These are phyloP conservation scores for Fusarium sp. DNA, from an alignment of 2,329 filamentous ascomycete species.

Conservation along the genomic window DNA sequence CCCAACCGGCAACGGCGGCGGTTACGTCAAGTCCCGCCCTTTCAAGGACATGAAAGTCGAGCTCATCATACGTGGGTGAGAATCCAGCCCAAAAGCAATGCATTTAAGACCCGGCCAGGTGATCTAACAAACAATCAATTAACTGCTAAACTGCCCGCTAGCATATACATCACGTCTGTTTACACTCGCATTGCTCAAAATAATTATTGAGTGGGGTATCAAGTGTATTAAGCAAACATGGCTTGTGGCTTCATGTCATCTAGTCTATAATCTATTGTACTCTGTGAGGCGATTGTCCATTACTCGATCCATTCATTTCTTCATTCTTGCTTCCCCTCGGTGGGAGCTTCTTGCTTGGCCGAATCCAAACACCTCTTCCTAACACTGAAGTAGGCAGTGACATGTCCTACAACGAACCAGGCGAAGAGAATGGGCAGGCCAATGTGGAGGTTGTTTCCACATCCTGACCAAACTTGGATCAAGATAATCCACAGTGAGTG, in stretches of 20 bases:
- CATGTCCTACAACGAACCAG: constrained; percentile 55
- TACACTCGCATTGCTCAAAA: too few species aligned
- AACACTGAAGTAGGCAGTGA: constrained; percentile 45
- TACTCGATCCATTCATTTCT: neutral
- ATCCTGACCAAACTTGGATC: constrained; percentile 61
- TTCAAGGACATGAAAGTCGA: too few species aligned
- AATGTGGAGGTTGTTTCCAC: constrained; percentile 56
- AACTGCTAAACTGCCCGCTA: too few species aligned
- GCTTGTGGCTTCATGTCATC: neutral
- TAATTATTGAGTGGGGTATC: too few species aligned
- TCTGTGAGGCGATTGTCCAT: neutral
- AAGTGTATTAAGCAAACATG: too few species aligned
- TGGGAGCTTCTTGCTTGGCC: neutral
- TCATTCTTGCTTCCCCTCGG: constrained; percentile 28
- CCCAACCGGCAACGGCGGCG: too few species aligned
- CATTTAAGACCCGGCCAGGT: too few species aligned
- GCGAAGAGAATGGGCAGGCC: constrained; percentile 61
- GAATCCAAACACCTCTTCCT: constrained; percentile 45
- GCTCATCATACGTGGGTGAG: too few species aligned
- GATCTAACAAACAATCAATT: too few species aligned
- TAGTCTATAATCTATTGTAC: constrained; percentile 5
- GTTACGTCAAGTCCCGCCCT: too few species aligned
- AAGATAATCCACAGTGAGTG: constrained; percentile 55
- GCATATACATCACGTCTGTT: too few species aligned
- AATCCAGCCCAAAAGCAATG: too few species aligned